These are phyloP conservation scores for Bjerkandera adusta DNA, from an alignment of 1,284 basidiomycete species.

Conservation along the genomic window DNA sequence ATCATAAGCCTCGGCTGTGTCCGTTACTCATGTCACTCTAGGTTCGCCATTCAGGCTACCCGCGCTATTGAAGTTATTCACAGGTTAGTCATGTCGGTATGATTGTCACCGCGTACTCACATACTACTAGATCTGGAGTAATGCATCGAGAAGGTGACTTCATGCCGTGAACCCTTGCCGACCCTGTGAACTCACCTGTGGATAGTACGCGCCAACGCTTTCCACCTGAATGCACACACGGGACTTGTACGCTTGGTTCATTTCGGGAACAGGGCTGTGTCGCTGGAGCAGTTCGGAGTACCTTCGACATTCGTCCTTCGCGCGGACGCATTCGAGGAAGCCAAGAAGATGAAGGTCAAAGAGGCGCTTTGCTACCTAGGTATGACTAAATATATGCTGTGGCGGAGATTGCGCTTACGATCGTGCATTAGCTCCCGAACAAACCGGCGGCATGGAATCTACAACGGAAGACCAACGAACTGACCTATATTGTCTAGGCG, in stretches of 20 bases:
- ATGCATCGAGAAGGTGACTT: constrained; percentile 62
- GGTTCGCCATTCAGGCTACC: constrained; percentile 71
- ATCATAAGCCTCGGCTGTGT: background rate
- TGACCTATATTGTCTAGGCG: constrained; percentile 68
- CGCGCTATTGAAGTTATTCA: constrained; percentile 67
- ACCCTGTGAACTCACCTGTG: constrained; percentile 1
- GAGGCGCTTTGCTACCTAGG: constrained; percentile 67
- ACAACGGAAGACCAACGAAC: constrained; percentile 68
- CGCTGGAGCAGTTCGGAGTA: constrained; percentile 66
- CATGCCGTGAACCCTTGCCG: background rate
- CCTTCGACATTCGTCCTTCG: constrained; percentile 64
- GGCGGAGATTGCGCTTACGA: background rate
- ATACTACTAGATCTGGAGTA: constrained; percentile 39
- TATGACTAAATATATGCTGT: constrained; percentile 8
- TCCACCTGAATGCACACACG: constrained; percentile 67
- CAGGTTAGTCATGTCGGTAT: constrained; percentile 36
- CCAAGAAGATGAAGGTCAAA: constrained; percentile 64
- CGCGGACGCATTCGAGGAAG: constrained; percentile 52
- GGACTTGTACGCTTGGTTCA: constrained; percentile 67
- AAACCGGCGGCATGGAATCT: constrained; percentile 68
- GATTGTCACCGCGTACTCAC: constrained; percentile 5
- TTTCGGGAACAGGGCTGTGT: constrained; percentile 74
- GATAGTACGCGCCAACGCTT: constrained; percentile 69
- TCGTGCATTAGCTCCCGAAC: constrained; percentile 52
- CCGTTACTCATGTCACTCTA: constrained; percentile 22